These are phyloP conservation scores for Colletotrichum liaoningense DNA, from an alignment of 2,329 filamentous ascomycete species.

Conservation along the genomic window DNA sequence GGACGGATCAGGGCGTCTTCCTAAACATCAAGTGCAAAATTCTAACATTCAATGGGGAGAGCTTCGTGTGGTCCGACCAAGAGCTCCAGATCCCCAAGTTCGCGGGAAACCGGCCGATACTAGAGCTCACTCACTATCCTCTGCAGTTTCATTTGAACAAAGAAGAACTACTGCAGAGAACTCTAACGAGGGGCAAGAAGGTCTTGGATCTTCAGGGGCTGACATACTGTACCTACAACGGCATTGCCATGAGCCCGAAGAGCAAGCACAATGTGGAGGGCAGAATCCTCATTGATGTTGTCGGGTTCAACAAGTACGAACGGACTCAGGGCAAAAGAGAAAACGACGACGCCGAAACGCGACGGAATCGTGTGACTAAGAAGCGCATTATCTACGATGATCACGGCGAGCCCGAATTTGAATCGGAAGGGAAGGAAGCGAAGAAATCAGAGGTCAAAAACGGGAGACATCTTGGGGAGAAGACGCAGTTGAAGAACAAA, in stretches of 20 bases:
- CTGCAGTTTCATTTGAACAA: slow-evolving; percentile 46
- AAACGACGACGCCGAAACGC: slow-evolving; percentile 43
- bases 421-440: not conserved
- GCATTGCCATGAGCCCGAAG: slow-evolving; percentile 47
- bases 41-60: slow-evolving; percentile 53
- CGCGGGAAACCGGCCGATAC: slow-evolving; percentile 53
- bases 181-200: slow-evolving; percentile 50
- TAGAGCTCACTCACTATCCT: slow-evolving; percentile 52
- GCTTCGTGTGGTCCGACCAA: slow-evolving; percentile 53
- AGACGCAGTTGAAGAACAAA: slow-evolving; percentile 52
- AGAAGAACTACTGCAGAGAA: slow-evolving; percentile 42
- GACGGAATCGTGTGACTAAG: slow-evolving; percentile 36
- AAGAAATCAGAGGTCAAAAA: not conserved
- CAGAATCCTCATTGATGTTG: slow-evolving; percentile 52
- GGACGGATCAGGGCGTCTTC: slow-evolving; percentile 5
- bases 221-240: slow-evolving; percentile 53
- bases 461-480: slow-evolving; percentile 44
- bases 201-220: slow-evolving; percentile 56
- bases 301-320: slow-evolving; percentile 56
- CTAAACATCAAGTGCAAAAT: slow-evolving; percentile 47
- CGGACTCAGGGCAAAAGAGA: slow-evolving; percentile 50
- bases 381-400: not conserved
- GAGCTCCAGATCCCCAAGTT: slow-evolving; percentile 47
- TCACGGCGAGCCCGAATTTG: not conserved
- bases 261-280: slow-evolving; percentile 53